Base-by-base conservation (phyloP, 345 rosid species). In the Barbarea vulgaris region DNA sequence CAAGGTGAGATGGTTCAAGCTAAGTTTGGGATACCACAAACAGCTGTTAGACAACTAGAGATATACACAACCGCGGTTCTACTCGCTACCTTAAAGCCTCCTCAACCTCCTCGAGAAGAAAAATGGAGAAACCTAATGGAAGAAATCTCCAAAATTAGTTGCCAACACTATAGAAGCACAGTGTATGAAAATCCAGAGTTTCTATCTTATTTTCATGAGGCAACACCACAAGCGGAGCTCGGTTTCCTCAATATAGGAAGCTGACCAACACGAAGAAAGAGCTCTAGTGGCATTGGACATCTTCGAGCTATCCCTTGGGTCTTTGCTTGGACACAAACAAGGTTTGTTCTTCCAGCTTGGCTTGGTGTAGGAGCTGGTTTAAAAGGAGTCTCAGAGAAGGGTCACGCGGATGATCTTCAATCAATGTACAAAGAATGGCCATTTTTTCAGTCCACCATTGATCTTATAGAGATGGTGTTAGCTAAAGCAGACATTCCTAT, bases 1-100 rank as follows among this genome's bases (percentile, higher is more conserved):
- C 98, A 94, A 87, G 98, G 97, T 69, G 98, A 94, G 85, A 94
- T 94, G 98, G 97, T 94, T 70, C 97, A 94, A 75, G 98, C 98
- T 36, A 94, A 94, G 83, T 94, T 94, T 78, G 98, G 98, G 51
- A 82, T 94, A 78, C 92, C 98, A 27, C 91, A 83, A 69, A 91
- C 95, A 0, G 97, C 98, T 7, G 91, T 91, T 37, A 87, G 98
- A 54, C 98, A 94, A 72, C 83, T 94, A 37, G 98, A 94, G 85
- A 87, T 94, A 76, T 94, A 87, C 86, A 94, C 98, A 65, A 94
- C 97, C 8, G 97, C 98, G 5, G 98, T 94, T 72, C 86, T 94
- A 14, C 96, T 94, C 2, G 87, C 98, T 63, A 91, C 98, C 37
- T 79, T 94, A 74, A 82, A 79, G 37, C 98, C 98, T 6, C 98